A percentile compares a stretch with the other conserved stretches of the same genome.
phyloP scores from a whole-genome alignment of 768 basidiomycete genomes.

The Grammothele lineata region DNA sequence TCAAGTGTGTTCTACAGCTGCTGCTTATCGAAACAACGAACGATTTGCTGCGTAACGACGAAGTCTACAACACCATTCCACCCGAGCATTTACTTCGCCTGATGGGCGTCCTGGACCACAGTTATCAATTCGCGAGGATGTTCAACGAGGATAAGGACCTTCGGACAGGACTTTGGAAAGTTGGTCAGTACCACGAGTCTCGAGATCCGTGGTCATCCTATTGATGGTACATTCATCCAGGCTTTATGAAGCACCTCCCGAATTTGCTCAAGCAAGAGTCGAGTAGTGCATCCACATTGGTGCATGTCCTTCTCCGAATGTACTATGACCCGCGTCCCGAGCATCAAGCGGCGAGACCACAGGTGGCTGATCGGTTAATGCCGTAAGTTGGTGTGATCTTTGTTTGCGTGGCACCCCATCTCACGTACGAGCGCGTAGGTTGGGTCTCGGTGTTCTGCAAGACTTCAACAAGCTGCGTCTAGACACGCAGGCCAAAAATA shows the following conservation, averaged over 20 bases:
- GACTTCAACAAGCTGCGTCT: constrained; percentile 88
- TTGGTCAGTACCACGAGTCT: constrained; percentile 63
- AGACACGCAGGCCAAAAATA: constrained; percentile 93
- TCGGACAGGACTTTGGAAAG: constrained; percentile 98
- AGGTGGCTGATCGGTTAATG: constrained; percentile 68
- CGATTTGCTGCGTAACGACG: constrained; percentile 87
- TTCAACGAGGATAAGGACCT: constrained; percentile 99
- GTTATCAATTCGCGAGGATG: constrained; percentile 93
- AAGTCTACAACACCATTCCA: constrained; percentile 90
- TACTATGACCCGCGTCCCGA: constrained; percentile 88
- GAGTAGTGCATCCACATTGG: constrained; percentile 91
- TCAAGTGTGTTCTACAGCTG: constrained; percentile 97
- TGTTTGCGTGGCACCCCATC: not conserved
- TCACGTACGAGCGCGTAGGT: constrained; percentile 13
- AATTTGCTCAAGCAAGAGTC: constrained; percentile 98
- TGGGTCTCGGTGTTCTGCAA: constrained; percentile 76
- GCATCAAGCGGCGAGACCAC: constrained; percentile 78
- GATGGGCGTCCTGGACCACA: constrained; percentile 95
- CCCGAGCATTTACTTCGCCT: constrained; percentile 89
- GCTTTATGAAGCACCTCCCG: constrained; percentile 99
- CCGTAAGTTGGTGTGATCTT: constrained; percentile 43
- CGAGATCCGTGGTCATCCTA: not conserved
- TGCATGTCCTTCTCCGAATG: constrained; percentile 90
- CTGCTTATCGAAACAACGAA: constrained; percentile 96
- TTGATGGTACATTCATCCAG: too few species aligned